These are phyloP conservation scores for Nicotiana tabacum DNA, from an alignment of 257 asterid genomes.

Conservation along the genomic window DNA sequence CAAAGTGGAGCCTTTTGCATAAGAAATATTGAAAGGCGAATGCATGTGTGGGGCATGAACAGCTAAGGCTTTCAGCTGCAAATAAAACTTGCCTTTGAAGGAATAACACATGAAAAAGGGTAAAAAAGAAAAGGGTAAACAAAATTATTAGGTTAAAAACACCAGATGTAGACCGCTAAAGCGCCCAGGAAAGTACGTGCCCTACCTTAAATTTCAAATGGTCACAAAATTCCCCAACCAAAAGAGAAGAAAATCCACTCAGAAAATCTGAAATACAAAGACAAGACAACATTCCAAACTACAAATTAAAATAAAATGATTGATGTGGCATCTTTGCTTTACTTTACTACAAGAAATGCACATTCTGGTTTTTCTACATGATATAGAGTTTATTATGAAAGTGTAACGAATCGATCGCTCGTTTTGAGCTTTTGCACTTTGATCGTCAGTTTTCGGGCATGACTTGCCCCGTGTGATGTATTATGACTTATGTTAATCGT, in stretches of 20 bases:
- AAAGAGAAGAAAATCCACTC: conserved; percentile 6
- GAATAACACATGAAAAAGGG: conserved; percentile 26
- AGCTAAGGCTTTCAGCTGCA: conserved; percentile 30
- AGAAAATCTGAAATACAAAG: conserved; percentile 19
- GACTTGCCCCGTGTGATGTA: too few relatives aligned
- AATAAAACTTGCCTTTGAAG: conserved; percentile 34
- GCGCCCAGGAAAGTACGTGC: not conserved
- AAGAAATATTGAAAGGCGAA: not conserved
- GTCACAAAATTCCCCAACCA: conserved; percentile 7
- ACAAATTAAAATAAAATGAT: not conserved
- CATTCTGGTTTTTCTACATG: too few relatives aligned
- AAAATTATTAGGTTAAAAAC: conserved; percentile 16
- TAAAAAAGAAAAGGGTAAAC: not conserved
- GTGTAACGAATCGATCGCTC: too few relatives aligned
- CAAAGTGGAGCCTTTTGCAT: not conserved
- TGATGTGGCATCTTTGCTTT: not conserved
- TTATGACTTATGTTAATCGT: too few relatives aligned
- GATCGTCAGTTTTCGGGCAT: too few relatives aligned
- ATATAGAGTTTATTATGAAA: too few relatives aligned
- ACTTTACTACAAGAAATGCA: too few relatives aligned
- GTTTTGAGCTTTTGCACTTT: too few relatives aligned
- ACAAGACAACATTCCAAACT: not conserved
- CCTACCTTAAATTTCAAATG: not conserved
- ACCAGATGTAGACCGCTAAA: conserved; percentile 24
- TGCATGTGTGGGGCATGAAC: conserved; percentile 30